A percentile compares a stretch with the other conserved stretches of the same genome.
phyloP scores from a whole-genome alignment of 106 monocot species.

The Iris macrosiphon region DNA sequence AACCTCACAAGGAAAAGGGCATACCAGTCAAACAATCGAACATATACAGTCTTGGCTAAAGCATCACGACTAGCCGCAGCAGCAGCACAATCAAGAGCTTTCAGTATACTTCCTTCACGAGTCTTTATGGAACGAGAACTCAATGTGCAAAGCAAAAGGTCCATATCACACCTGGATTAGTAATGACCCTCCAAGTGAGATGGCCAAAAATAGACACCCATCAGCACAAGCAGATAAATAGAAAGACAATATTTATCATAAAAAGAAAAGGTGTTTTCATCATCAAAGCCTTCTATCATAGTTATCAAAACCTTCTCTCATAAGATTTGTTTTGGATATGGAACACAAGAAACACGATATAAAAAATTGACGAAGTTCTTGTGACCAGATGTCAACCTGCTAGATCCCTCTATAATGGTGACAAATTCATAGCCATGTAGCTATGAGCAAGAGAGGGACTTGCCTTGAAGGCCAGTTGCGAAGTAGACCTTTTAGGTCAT shows the following conservation, averaged over 20 bases:
- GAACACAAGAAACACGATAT: too few species aligned
- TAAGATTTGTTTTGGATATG: too few species aligned
- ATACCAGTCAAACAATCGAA: slow-evolving; percentile 83
- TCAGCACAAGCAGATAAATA: background rate
- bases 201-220: background rate
- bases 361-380: too few species aligned
- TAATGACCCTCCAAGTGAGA: slow-evolving; percentile 1
- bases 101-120: slow-evolving; percentile 60
- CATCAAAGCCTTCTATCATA: too few species aligned
- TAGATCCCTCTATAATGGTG: too few species aligned
- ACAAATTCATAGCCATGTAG: too few species aligned
- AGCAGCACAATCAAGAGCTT: slow-evolving; percentile 57
- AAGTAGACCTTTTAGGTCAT: too few species aligned
- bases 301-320: too few species aligned
- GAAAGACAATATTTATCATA: slow-evolving; percentile 7
- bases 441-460: too few species aligned
- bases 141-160: slow-evolving; percentile 45
- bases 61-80: slow-evolving; percentile 66
- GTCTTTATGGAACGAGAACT: slow-evolving; percentile 66
- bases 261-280: too few species aligned
- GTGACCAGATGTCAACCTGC: too few species aligned
- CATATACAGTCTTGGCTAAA: slow-evolving; percentile 81
- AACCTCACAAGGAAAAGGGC: background rate
- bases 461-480: too few species aligned
- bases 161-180: slow-evolving; percentile 43